A percentile compares a stretch with the other conserved stretches of the same genome.
Conservation (phyloP, 305 asterid genomes). For the Andrographis paniculata region DNA sequence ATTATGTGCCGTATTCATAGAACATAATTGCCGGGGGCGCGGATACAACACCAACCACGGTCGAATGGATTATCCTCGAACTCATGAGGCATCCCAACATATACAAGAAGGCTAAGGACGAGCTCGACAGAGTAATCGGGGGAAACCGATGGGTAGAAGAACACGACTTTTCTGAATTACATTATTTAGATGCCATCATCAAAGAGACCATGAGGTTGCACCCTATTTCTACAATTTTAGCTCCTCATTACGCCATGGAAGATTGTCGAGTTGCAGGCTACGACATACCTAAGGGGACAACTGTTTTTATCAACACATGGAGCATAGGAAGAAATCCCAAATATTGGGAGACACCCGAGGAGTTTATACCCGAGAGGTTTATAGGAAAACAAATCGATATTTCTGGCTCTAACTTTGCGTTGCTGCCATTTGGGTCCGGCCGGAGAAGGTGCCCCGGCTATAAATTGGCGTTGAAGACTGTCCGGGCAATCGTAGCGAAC, state of each 20-base stretch:
- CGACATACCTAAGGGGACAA: conserved; percentile 34
- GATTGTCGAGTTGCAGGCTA: conserved; percentile 36
- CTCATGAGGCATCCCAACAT: conserved; percentile 18
- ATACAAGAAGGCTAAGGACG: conserved; percentile 21
- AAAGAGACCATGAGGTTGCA: conserved; percentile 39
- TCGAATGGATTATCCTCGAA: conserved; percentile 21
- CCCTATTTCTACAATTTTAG: conserved; percentile 24
- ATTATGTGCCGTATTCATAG: neutral
- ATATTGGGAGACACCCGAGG: conserved; percentile 24
- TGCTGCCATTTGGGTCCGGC: conserved; percentile 35
- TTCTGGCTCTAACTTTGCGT: conserved; percentile 18
- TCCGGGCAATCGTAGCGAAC: conserved; percentile 23
- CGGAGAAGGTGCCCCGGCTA: conserved; percentile 31
- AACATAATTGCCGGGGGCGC: conserved; percentile 20
- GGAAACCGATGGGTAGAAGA: conserved; percentile 23
- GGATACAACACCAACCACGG: conserved; percentile 15
- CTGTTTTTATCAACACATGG: conserved; percentile 31
- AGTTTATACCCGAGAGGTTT: conserved; percentile 29
- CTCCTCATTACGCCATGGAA: conserved; percentile 30
- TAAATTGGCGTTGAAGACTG: conserved; percentile 22
- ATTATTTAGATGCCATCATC: conserved; percentile 32
- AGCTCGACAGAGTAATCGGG: conserved; percentile 21
- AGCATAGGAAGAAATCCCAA: conserved; percentile 36
- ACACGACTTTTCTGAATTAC: conserved; percentile 22
- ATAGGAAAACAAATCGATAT: conserved; percentile 17